Conservation (phyloP, 148 eudicot species). For the Spergularia marina region DNA sequence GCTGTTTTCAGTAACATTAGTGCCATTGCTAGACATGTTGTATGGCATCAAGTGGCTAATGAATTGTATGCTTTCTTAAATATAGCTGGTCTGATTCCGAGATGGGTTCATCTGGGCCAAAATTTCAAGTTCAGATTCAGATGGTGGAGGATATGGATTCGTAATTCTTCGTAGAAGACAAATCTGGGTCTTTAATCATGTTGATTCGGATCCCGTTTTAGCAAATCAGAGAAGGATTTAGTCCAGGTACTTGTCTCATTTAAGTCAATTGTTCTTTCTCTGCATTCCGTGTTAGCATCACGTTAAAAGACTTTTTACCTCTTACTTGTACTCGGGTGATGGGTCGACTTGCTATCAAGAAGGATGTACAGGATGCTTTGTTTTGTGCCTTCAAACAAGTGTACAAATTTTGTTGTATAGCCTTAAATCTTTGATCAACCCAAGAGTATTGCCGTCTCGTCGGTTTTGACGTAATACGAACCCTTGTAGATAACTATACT, state of each 20-base stretch:
- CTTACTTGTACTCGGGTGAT: not conserved
- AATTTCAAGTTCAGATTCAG: not conserved
- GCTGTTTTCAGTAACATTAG: not conserved
- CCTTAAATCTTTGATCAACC: not conserved
- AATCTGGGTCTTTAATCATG: not conserved
- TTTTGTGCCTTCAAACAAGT: not conserved
- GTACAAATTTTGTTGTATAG: not conserved
- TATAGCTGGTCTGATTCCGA: slow-evolving; percentile 4
- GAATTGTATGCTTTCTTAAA: not conserved
- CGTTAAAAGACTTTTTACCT: not conserved
- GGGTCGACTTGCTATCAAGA: not conserved
- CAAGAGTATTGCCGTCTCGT: not conserved
- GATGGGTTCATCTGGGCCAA: not conserved
- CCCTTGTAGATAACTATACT: too few relatives aligned
- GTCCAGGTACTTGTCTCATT: not conserved
- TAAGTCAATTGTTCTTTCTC: not conserved
- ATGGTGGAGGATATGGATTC: not conserved
- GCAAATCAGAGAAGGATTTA: slow-evolving; percentile 9
- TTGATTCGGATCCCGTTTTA: not conserved
- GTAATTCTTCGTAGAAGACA: not conserved
- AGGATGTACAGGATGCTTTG: slow-evolving; percentile 4
- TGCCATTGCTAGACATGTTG: slow-evolving; percentile 1
- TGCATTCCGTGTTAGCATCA: not conserved
- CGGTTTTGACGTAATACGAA: too few relatives aligned
- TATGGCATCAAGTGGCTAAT: slow-evolving; percentile 7